phyloP scores from a whole-genome alignment of 2,329 filamentous ascomycete genomes.

The Leptoxyphium fumago region DNA sequence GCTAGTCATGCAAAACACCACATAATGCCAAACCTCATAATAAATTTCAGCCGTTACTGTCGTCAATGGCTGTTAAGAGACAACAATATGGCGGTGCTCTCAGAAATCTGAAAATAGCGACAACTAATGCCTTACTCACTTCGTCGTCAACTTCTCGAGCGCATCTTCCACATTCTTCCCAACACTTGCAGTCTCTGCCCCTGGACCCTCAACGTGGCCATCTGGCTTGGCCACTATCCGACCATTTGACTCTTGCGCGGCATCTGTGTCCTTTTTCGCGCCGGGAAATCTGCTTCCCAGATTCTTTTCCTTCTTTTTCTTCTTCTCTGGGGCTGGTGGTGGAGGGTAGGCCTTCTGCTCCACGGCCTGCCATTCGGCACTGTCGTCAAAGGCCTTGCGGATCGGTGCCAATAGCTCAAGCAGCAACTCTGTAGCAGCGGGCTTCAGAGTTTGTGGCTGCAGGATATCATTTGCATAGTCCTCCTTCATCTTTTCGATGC shows the following conservation, averaged over 20 bases:
- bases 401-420: conserved; percentile 65
- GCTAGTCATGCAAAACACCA: too few relatives aligned
- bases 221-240: conserved; percentile 30
- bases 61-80: too few relatives aligned
- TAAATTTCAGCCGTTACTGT: too few relatives aligned
- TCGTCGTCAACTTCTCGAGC: conserved; percentile 20
- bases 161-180: conserved; percentile 26
- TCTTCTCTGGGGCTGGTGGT: conserved; percentile 40
- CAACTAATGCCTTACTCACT: neutral
- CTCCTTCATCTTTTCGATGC: conserved; percentile 57
- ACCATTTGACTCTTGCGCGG: conserved; percentile 5
- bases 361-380: conserved; percentile 66
- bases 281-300: conserved; percentile 53
- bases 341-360: conserved; percentile 70
- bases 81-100: too few relatives aligned
- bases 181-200: conserved; percentile 26
- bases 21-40: too few relatives aligned
- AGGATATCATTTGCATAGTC: conserved; percentile 64
- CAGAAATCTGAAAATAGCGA: too few relatives aligned
- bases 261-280: conserved; percentile 12
- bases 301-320: conserved; percentile 62
- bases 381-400: conserved; percentile 53
- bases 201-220: conserved; percentile 29
- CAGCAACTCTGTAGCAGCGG: conserved; percentile 62
- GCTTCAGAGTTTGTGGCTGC: conserved; percentile 67